Conservation (phyloP, 1,139 yeast species). For the Sugiyamaella paludigena region DNA sequence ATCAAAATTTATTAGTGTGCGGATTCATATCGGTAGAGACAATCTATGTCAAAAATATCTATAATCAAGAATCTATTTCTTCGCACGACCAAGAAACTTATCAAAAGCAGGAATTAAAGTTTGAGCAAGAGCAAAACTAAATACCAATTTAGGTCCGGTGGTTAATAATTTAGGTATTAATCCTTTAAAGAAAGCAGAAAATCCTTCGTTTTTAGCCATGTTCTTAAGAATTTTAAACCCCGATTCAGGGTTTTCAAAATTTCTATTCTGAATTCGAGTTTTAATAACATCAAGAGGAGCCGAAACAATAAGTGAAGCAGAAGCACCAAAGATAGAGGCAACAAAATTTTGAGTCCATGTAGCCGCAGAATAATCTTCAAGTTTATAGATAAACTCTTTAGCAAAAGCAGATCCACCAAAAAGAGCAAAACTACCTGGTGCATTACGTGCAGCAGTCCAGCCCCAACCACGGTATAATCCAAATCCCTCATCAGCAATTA, state of each 20-base stretch:
- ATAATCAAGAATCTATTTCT: conserved; percentile 2
- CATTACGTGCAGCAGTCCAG: conserved; percentile 99
- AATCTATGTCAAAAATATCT: neutral
- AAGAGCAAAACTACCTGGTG: conserved; percentile 96
- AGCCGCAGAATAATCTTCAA: conserved; percentile 82
- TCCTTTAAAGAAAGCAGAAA: conserved; percentile 93
- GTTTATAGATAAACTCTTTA: conserved; percentile 87
- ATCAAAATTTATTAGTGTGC: neutral
- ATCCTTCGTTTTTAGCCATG: conserved; percentile 79
- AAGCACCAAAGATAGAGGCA: conserved; percentile 97
- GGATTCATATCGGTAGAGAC: neutral
- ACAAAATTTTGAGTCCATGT: conserved; percentile 95
- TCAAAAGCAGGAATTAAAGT: conserved; percentile 95
- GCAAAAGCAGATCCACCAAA: conserved; percentile 99
- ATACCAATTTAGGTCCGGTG: conserved; percentile 97
- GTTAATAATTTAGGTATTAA: conserved; percentile 93
- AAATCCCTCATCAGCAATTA: conserved; percentile 85
- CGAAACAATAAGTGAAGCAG: conserved; percentile 92
- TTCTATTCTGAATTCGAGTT: conserved; percentile 96
- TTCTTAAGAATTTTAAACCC: conserved; percentile 91
- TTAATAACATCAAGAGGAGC: conserved; percentile 98
- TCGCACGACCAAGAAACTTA: conserved; percentile 40
- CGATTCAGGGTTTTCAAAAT: conserved; percentile 92
- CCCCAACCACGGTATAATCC: conserved; percentile 98
- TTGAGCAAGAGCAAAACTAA: conserved; percentile 95